A percentile compares a stretch with the other conserved stretches of the same genome.
These are phyloP conservation scores for Scleroderma bovista DNA, from an alignment of 768 basidiomycete species.

Conservation along the genomic window DNA sequence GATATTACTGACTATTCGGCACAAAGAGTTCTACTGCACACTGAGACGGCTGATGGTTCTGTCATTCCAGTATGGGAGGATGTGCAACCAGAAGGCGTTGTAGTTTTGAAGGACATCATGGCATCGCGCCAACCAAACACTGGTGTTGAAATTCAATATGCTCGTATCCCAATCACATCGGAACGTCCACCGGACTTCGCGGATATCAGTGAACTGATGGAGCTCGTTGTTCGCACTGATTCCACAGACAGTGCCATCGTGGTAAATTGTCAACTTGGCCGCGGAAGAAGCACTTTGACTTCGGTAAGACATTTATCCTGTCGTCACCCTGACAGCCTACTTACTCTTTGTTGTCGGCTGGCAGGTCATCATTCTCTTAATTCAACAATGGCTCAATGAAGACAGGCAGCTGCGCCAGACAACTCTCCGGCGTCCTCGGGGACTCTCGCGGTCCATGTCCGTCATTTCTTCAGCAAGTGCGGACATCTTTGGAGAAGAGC, in stretches of 20 bases:
- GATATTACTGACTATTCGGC: background rate
- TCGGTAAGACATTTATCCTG: slow-evolving; percentile 45
- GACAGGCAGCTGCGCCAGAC: slow-evolving; percentile 27
- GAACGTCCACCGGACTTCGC: slow-evolving; percentile 75
- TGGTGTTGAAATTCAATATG: slow-evolving; percentile 67
- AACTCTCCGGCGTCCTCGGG: slow-evolving; percentile 22
- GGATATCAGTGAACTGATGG: slow-evolving; percentile 72
- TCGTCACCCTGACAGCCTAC: background rate
- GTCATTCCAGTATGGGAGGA: slow-evolving; percentile 96
- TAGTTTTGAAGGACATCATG: slow-evolving; percentile 89
- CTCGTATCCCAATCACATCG: slow-evolving; percentile 88
- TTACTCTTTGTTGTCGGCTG: background rate
- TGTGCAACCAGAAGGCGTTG: slow-evolving; percentile 62
- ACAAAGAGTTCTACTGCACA: slow-evolving; percentile 75
- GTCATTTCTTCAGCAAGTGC: slow-evolving; percentile 21
- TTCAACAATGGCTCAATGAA: slow-evolving; percentile 73
- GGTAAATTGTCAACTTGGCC: slow-evolving; percentile 92
- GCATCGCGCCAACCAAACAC: slow-evolving; percentile 38
- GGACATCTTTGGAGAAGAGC: slow-evolving; percentile 20
- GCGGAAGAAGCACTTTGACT: slow-evolving; percentile 88
- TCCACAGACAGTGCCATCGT: slow-evolving; percentile 75
- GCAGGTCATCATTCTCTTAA: slow-evolving; percentile 76
- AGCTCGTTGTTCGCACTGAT: slow-evolving; percentile 65
- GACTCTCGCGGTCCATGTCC: slow-evolving; percentile 40
- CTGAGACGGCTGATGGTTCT: slow-evolving; percentile 80